A percentile compares a stretch with the other conserved stretches of the same genome.
Evolutionary conservation across 441 rosid genomes (phyloP).

Genomic region (Aquilaria agallochum): DNA sequence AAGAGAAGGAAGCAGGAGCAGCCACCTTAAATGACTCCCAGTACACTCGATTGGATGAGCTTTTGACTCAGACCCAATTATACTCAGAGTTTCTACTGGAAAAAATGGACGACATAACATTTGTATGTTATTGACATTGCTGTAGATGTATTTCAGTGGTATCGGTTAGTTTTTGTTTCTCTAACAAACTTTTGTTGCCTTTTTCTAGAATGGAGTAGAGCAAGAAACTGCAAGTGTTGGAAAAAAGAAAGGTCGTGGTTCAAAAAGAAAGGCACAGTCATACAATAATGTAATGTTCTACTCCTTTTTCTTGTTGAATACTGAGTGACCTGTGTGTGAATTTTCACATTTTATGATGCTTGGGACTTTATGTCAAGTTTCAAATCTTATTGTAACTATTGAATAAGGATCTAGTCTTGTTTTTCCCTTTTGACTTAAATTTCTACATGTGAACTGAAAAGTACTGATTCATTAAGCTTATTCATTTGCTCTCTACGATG

Average conservation of each 20-base stretch:
- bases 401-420: too few relatives aligned
- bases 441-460: too few relatives aligned
- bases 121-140: conserved; percentile 32
- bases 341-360: too few relatives aligned
- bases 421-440: too few relatives aligned
- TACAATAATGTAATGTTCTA: conserved; percentile 53
- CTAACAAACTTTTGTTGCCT: conserved; percentile 10
- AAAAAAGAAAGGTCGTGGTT: conserved; percentile 58
- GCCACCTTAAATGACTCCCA: conserved; percentile 50
- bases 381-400: too few relatives aligned
- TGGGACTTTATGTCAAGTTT: too few relatives aligned
- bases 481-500: too few relatives aligned
- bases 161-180: conserved; percentile 6
- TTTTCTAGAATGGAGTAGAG: conserved; percentile 56
- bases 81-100: conserved; percentile 86
- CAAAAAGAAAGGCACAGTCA: conserved; percentile 66
- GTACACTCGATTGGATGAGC: conserved; percentile 75
- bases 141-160: conserved; percentile 8
- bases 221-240: conserved; percentile 34
- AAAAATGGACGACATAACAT: conserved; percentile 83
- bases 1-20: conserved; percentile 24
- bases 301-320: conserved; percentile 11
- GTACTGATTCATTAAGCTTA: too few relatives aligned
- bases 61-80: conserved; percentile 81
- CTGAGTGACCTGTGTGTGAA: not conserved